Base-by-base conservation (phyloP, 306 rosid species). In the Leucaena leucocephala region DNA sequence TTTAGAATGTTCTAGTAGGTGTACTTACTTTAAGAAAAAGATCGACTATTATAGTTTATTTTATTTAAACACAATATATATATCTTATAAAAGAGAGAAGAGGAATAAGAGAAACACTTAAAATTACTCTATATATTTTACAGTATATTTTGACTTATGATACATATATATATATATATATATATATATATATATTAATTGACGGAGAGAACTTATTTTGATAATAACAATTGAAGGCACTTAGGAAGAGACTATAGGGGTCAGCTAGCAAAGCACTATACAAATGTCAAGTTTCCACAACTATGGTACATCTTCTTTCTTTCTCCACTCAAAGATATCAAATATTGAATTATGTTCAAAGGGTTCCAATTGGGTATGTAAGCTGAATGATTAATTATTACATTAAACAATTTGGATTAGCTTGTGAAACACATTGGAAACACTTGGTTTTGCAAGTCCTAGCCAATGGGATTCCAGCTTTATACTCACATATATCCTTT, bases 261-360 rank as follows among this genome's bases (percentile, higher is more conserved):
- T 61, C 71, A 69, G 72, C 65, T 16, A 34, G 72, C 59, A 12
- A 40, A 8, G 48, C 71, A 66, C 33, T 43, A 33, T 63, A 50
- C 36, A 46, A 43, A 71, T 68, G 27, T 68, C 57, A 67, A 33
- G 73, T 80, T 75, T 39, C 74, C 54, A 82, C 72, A 71, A 76
- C 82, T 76, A 72, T 77, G 48, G 16, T 46, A 9, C 35, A 49
- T 55, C 78, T 67, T 85, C 27, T 27, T 27, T 27, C 27, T 77
- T 77, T 68, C 81, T 76, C 82, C 81, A 86, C 84, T 8, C 14
- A 75, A 44, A 61, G 34, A 50, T 43, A 74, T 36, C 62, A 66
- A 43, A 27, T 44, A 50, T 22, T 52, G 6, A 12, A 59, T 39
- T 33, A 65, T 81, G 74, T 78, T 59, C 19, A 22, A 40, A 40